Base-by-base conservation (phyloP, 805 yeast genomes). In the Wickerhamiella australiensis region DNA sequence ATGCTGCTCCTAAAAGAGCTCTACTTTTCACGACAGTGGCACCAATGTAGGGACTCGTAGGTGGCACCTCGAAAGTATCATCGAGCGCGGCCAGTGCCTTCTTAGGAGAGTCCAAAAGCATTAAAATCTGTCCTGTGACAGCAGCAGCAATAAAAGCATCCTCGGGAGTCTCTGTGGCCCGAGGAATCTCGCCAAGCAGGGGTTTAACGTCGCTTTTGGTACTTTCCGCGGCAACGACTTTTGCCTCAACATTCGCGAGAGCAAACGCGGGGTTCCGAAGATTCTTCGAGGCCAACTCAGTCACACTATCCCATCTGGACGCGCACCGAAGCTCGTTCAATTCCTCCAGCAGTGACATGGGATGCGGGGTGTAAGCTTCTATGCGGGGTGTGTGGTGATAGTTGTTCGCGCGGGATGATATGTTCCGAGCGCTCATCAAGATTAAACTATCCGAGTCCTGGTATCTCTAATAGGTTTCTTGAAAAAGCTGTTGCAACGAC, bases 11-110 rank as follows among this genome's bases (percentile, higher is more conserved):
- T 26, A 48, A 3, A 9, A 51, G 36, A 29, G 47, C 49, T 3
- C 53, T 41, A 29, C 41, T 36, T 35, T 51, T 51, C 44, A 51
- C 41, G 4, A 45, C 36, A 13, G 37, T 27, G 13, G 51, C 49
- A n/a, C 51, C 49, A 17, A 44, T 29, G 22, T 51, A 51, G 37
- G 37, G 44, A 11, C 22, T 5, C 7, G 17, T 21, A 22, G 27
- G 35, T 9, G 50, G 50, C 20, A 25, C 31, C 20, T 47, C 35
- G 3, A 21, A 40, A 17, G 50, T 40, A 3, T 13, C 41, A 3
- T 40, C 29, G 18, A 47, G 33, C 23, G 25, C 38, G 13, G 12
- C 5, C 11, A 47, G 23, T 7, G 50, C 45, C 7, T 18, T 27
- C 17, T 22, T 27, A 7, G 21, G 27, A 17, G 33, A 11, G 26